Percentiles rank a stretch among this genome's conserved stretches.
phyloP scores from a whole-genome alignment of 2,329 filamentous ascomycete genomes.

The Colletotrichum lindemuthianum region DNA sequence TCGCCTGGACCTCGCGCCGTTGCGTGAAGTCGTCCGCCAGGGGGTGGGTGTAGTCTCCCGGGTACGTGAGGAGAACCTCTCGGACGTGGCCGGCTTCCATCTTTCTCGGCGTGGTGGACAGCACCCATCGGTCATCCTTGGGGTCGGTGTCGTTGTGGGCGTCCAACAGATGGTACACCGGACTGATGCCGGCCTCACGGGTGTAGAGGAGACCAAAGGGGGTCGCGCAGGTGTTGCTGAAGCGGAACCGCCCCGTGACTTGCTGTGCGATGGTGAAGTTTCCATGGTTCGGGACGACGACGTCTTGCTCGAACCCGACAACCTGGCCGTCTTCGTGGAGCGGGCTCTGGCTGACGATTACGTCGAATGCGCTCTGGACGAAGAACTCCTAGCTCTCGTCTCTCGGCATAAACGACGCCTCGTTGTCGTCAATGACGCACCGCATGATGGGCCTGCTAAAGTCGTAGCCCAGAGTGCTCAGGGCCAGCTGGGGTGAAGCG shows the following conservation, averaged over 20 bases:
- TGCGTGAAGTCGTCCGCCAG: too few species aligned
- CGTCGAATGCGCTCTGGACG: neutral
- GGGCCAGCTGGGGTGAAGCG: neutral
- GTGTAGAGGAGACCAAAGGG: slow-evolving; percentile 18
- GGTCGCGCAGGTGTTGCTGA: slow-evolving; percentile 20
- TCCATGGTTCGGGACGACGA: neutral
- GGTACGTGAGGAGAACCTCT: slow-evolving; percentile 3
- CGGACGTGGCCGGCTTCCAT: slow-evolving; percentile 20
- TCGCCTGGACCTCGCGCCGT: neutral
- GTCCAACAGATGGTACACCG: slow-evolving; percentile 16
- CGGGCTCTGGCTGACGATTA: too few species aligned
- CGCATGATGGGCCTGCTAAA: slow-evolving; percentile 17
- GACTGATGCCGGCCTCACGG: neutral
- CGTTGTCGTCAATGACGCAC: neutral
- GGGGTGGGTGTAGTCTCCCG: neutral
- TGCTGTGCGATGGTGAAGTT: slow-evolving; percentile 36
- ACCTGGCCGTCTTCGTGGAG: too few species aligned
- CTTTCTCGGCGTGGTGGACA: slow-evolving; percentile 17
- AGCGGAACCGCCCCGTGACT: slow-evolving; percentile 1
- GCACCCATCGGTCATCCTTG: slow-evolving; percentile 21
- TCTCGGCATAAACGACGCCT: slow-evolving; percentile 6
- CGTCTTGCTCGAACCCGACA: neutral
- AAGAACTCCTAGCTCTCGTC: slow-evolving; percentile 28
- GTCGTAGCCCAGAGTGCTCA: slow-evolving; percentile 17
- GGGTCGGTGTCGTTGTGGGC: neutral